phyloP scores from a whole-genome alignment of 106 monocot genomes.

The Allium cepa region DNA sequence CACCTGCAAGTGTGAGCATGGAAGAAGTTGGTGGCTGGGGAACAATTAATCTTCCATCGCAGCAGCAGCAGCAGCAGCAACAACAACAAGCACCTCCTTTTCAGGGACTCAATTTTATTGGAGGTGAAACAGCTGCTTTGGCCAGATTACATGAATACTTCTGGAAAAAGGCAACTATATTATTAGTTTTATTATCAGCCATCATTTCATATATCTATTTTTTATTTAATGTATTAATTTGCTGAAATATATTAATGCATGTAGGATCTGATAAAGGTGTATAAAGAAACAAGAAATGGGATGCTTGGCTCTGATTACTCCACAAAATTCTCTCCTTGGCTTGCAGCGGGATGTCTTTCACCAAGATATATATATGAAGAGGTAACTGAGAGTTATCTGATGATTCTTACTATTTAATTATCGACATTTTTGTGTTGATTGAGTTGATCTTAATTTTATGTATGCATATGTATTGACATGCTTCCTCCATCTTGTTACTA shows the following conservation, averaged over 20 bases:
- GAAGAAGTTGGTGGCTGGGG: constrained; percentile 73
- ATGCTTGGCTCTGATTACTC: constrained; percentile 95
- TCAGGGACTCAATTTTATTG: constrained; percentile 68
- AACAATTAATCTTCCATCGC: constrained; percentile 30
- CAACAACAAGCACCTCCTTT: constrained; percentile 41
- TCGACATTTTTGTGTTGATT: too few species aligned
- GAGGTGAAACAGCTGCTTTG: constrained; percentile 88
- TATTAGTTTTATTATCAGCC: neutral
- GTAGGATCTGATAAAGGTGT: constrained; percentile 72
- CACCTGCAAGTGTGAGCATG: constrained; percentile 38
- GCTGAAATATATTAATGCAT: neutral
- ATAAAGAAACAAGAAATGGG: constrained; percentile 94
- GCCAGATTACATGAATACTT: constrained; percentile 80
- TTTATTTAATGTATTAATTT: neutral
- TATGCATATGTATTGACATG: too few species aligned
- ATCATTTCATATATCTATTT: neutral
- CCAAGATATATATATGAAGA: constrained; percentile 89
- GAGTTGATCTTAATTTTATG: too few species aligned
- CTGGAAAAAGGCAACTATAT: constrained; percentile 71
- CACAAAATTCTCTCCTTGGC: constrained; percentile 98
- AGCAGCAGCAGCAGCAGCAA: constrained; percentile 44
- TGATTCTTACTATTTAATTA: too few species aligned
- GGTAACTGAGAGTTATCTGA: constrained; percentile 22
- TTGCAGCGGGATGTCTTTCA: constrained; percentile 84
- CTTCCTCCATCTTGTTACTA: too few species aligned